Evolutionary conservation across 306 rosid species (phyloP).

Genomic region (Sicyos edulis): DNA sequence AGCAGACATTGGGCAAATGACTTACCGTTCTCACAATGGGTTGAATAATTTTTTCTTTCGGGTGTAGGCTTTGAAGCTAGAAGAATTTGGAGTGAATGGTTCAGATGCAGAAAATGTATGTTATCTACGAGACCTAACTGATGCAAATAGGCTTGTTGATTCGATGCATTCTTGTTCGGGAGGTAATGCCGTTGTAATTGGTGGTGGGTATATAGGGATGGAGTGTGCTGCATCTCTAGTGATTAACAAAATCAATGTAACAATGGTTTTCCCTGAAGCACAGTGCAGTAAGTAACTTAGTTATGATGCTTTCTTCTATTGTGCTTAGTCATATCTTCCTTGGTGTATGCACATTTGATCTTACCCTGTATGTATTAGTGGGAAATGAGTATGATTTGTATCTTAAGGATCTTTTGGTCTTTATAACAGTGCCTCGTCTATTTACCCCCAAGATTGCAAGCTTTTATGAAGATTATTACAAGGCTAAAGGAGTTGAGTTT

Average conservation of each 20-base stretch:
- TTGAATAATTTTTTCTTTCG: not conserved
- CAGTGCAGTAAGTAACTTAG: slow-evolving; percentile 74
- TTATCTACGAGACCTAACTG: slow-evolving; percentile 68
- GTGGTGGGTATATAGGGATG: slow-evolving; percentile 98
- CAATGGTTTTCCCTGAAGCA: slow-evolving; percentile 96
- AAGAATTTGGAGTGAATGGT: slow-evolving; percentile 91
- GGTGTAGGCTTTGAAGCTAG: slow-evolving; percentile 77
- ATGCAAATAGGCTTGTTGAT: slow-evolving; percentile 67
- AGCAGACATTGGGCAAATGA: too few species aligned
- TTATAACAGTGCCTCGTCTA: slow-evolving; percentile 81
- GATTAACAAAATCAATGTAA: slow-evolving; percentile 77
- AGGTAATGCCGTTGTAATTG: slow-evolving; percentile 90
- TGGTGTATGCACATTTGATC: not conserved
- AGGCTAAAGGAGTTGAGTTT: slow-evolving; percentile 74
- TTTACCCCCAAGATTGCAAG: slow-evolving; percentile 83
- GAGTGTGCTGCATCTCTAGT: slow-evolving; percentile 95
- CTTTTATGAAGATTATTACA: slow-evolving; percentile 80
- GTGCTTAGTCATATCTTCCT: too few species aligned
- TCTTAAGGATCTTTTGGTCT: slow-evolving; percentile 10
- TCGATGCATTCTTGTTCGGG: slow-evolving; percentile 59
- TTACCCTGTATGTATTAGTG: not conserved
- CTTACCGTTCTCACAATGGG: too few species aligned
- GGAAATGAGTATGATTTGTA: not conserved
- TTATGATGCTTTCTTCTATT: slow-evolving; percentile 1
- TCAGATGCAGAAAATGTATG: slow-evolving; percentile 95